phyloP scores from a whole-genome alignment of 345 rosid genomes.

The Salix purpurea region DNA sequence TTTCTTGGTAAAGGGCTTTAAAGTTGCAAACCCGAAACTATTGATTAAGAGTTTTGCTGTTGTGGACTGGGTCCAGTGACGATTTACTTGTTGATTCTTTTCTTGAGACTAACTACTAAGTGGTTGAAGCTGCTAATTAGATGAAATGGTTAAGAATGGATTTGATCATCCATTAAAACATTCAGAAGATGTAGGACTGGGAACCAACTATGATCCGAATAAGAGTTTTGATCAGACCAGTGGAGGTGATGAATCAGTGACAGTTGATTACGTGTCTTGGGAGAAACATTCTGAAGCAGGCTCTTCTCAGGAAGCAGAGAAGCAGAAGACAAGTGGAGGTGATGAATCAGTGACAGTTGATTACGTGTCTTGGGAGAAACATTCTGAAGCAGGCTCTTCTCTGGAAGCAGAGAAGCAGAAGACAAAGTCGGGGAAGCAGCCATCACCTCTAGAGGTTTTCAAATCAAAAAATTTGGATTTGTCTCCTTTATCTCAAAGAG shows the following conservation, averaged over 20 bases:
- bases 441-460: constrained; percentile 31
- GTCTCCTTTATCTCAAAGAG: constrained; percentile 31
- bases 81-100: neutral
- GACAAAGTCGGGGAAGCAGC: constrained; percentile 23
- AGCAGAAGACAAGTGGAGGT: constrained; percentile 9
- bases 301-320: constrained; percentile 18
- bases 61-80: neutral
- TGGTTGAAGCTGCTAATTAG: constrained; percentile 12
- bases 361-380: constrained; percentile 21
- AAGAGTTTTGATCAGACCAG: constrained; percentile 17
- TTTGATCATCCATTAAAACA: constrained; percentile 42
- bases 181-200: constrained; percentile 26
- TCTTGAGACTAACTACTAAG: neutral
- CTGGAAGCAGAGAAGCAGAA: constrained; percentile 25
- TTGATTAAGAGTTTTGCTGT: constrained; percentile 4
- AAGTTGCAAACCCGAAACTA: constrained; percentile 1
- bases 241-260: constrained; percentile 13
- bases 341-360: constrained; percentile 18
- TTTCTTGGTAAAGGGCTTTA: constrained; percentile 2
- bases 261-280: constrained; percentile 18
- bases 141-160: constrained; percentile 53
- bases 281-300: constrained; percentile 17
- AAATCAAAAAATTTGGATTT: constrained; percentile 11
- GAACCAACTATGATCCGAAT: constrained; percentile 23
- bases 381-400: constrained; percentile 9